Base-by-base conservation (phyloP, 1,139 yeast genomes). In the Starmera stellimalicola region DNA sequence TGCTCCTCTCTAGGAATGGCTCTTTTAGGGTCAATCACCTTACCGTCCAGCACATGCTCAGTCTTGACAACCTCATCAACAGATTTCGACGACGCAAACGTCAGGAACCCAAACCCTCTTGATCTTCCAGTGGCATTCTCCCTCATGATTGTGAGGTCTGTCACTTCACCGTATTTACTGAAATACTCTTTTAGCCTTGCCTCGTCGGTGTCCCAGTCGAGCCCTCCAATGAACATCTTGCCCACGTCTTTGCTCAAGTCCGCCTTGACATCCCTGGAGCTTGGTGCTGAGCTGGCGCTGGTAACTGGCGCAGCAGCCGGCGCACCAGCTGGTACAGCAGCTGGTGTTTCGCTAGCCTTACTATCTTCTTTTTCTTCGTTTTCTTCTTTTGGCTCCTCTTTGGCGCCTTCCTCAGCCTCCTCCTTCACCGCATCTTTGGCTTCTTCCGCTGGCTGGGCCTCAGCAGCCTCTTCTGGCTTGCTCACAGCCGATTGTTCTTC, bases 1-100 rank as follows among this genome's bases (percentile, higher is more conserved):
- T 91, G 98, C 57, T 91, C 98, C 55, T 91, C 98, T 57, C 91
- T 81, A 28, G 98, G 97, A 51, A 91, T 91, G 16, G 99, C 97
- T 51, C 98, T 73, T 58, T 91, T 91, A 28, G 99, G 98, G 54
- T 91, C 99, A 55, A 91, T 93, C 42, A 93, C 82, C 57, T 93
- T 93, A 42, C 98, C 98, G 53, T 91, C 99, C 40, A 91, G 65
- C 33, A 84, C 75, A 57, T 91, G 99, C 52, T 84, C 94, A 40
- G 83, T 79, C 44, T 77, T 77, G 47, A 91, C 74, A 32, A 91
- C 98, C 43, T 73, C 83, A 52, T 85, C 94, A 25, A 91, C 98
- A 30, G 94, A 77, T 19, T 67, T 60, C 11, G 95, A 74, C 42
- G 80, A 82, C 34, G 75, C 78, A 63, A 93, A 91, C 0, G 96